A percentile compares a stretch with the other conserved stretches of the same genome.
These are phyloP conservation scores for Pogostemon cablin DNA, from an alignment of 257 asterid species.

Conservation along the genomic window DNA sequence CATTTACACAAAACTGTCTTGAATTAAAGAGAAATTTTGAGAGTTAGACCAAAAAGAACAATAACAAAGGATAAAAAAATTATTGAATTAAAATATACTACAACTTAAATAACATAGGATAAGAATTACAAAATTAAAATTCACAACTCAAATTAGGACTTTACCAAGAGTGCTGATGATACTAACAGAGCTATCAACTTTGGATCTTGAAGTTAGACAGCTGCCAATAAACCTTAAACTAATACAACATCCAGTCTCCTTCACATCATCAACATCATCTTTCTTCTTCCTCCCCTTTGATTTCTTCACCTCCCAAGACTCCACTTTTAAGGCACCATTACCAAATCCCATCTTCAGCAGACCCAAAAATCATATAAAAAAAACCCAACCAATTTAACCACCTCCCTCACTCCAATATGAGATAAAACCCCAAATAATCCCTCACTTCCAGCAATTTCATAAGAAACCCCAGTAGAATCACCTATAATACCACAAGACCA, in stretches of 20 bases:
- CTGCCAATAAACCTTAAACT: slow-evolving; percentile 53
- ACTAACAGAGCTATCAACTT: slow-evolving; percentile 65
- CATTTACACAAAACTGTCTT: slow-evolving; percentile 2
- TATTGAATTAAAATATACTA: not conserved
- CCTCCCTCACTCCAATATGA: slow-evolving; percentile 23
- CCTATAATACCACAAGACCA: slow-evolving; percentile 32
- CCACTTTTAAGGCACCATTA: slow-evolving; percentile 49
- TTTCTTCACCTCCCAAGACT: slow-evolving; percentile 57
- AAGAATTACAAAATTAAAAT: not conserved
- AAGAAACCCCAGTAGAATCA: slow-evolving; percentile 16
- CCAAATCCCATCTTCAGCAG: slow-evolving; percentile 54
- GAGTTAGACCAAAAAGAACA: slow-evolving; percentile 24
- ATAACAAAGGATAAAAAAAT: slow-evolving; percentile 2
- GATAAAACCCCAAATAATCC: slow-evolving; percentile 31
- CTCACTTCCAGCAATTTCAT: slow-evolving; percentile 27
- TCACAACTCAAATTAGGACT: slow-evolving; percentile 23
- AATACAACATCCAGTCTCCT: slow-evolving; percentile 53
- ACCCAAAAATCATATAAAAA: slow-evolving; percentile 42
- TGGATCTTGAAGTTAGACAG: slow-evolving; percentile 69
- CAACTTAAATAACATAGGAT: not conserved
- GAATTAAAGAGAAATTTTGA: not conserved
- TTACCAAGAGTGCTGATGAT: slow-evolving; percentile 59
- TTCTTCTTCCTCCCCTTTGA: slow-evolving; percentile 50
- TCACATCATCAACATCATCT: slow-evolving; percentile 40
- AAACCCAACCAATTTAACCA: slow-evolving; percentile 16